Base-by-base conservation (phyloP, 257 asterid genomes). In the Fraxinus anomala region DNA sequence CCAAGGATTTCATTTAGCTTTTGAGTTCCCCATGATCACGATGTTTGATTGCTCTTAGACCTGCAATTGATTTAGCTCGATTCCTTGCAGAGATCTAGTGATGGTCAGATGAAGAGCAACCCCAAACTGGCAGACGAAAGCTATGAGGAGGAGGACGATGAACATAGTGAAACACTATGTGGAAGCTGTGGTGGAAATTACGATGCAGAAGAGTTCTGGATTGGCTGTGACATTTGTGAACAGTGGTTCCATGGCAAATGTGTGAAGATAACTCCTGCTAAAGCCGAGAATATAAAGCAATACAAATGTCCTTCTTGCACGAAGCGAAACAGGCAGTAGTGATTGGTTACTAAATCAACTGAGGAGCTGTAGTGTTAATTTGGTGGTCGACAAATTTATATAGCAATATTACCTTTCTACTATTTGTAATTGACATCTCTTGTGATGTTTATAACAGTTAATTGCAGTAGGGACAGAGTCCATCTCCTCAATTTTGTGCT, bases 231-330 rank as follows among this genome's bases (percentile, higher is more conserved):
- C 83, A 88, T 89, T 42, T 94, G 98, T 26, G 98, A 94, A 86
- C 81, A 85, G 80, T 94, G 98, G 98, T 92, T 76, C 80, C 98
- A 94, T 21, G 98, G 98, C 70, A 94, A 92, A 85, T 94, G 98
- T 75, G 98, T 94, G 79, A 94, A 94, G 88, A 90, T 94, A 75
- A 94, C 96, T 30, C 98, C 98, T 71, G 97, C 94, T 19, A 94
- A 89, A 90, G 98, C 98, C 54, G 97, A 94, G 87, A 89, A 77
- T 80, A 94, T 94, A 79, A 94, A 94, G 88, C 98, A 94, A 75
- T 94, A 94, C 88, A 94, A 89, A 83, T 94, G 98, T 86, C 98
- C 98, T 16, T 87, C 97, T 59, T 94, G 97, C 92, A 83, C 87
- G 88, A 94, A 94, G 86, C 89, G 95, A 6, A 89, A 87, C 77